Conservation (phyloP, 2,329 filamentous ascomycete species). For the Hymenoscyphus repandus region DNA sequence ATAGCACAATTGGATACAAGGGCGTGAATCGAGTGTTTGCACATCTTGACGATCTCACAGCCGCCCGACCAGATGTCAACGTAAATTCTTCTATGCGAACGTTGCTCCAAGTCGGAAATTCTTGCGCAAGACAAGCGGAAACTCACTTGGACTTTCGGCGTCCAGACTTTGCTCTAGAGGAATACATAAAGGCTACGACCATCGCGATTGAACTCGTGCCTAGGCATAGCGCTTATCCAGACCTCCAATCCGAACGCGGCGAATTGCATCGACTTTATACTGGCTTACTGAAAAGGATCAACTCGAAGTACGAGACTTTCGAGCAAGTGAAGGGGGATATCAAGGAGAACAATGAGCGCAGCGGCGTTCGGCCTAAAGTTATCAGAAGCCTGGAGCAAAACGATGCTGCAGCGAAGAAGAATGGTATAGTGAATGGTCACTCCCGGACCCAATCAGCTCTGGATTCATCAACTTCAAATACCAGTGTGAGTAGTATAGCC, state of each 20-base stretch:
- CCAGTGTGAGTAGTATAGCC: slow-evolving; percentile 35
- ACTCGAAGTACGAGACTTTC: slow-evolving; percentile 44
- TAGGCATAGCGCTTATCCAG: slow-evolving; percentile 67
- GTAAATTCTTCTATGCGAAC: slow-evolving; percentile 43
- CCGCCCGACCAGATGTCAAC: slow-evolving; percentile 30
- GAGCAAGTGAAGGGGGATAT: slow-evolving; percentile 54
- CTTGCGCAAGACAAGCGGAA: slow-evolving; percentile 53
- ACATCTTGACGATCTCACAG: slow-evolving; percentile 40
- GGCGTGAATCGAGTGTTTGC: slow-evolving; percentile 30
- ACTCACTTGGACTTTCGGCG: slow-evolving; percentile 57
- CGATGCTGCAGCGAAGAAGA: slow-evolving; percentile 3
- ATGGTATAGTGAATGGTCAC: slow-evolving; percentile 11
- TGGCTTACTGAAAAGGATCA: slow-evolving; percentile 46
- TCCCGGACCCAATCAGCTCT: slow-evolving; percentile 12
- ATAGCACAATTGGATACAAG: slow-evolving; percentile 16
- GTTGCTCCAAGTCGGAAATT: slow-evolving; percentile 48
- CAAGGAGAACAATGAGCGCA: slow-evolving; percentile 57
- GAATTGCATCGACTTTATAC: slow-evolving; percentile 45
- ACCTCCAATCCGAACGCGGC: slow-evolving; percentile 51
- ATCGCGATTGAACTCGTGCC: slow-evolving; percentile 74
- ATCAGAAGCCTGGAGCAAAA: neutral
- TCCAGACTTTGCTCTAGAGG: slow-evolving; percentile 71
- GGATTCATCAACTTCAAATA: neutral
- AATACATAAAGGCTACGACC: slow-evolving; percentile 78
- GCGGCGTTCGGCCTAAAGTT: slow-evolving; percentile 41